Conservation (phyloP, 2,329 filamentous ascomycete species). For the Clarireedia monteithiana region DNA sequence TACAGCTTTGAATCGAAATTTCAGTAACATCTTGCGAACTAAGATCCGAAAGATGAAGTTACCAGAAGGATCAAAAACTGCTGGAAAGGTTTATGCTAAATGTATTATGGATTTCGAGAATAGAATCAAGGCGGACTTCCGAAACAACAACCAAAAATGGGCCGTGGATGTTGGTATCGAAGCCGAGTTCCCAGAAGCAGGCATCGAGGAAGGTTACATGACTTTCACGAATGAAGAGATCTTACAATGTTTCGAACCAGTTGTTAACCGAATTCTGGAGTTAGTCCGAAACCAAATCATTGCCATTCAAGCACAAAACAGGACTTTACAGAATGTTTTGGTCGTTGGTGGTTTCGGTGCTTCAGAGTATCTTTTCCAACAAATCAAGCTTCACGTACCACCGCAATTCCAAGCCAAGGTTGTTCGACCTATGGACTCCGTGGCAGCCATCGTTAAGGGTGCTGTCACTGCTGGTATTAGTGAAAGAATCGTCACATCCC, state of each 20-base stretch:
- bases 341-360: slow-evolving; percentile 98
- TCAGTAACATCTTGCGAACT: slow-evolving; percentile 93
- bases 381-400: slow-evolving; percentile 97
- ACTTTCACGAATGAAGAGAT: slow-evolving; percentile 99
- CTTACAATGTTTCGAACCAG: slow-evolving; percentile 95
- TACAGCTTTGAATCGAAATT: slow-evolving; percentile 96
- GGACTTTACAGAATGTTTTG: slow-evolving; percentile 87
- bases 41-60: slow-evolving; percentile 99
- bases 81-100: slow-evolving; percentile 97
- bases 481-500: slow-evolving; percentile 91
- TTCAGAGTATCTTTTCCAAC: slow-evolving; percentile 97
- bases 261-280: slow-evolving; percentile 94
- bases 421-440: slow-evolving; percentile 96
- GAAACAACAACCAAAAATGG: slow-evolving; percentile 99
- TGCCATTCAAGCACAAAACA: slow-evolving; percentile 95
- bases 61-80: slow-evolving; percentile 91
- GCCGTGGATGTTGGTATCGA: slow-evolving; percentile 98
- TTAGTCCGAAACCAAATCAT: slow-evolving; percentile 97
- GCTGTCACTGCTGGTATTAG: slow-evolving; percentile 97
- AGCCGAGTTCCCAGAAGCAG: slow-evolving; percentile 93
- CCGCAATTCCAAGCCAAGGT: slow-evolving; percentile 98
- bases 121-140: slow-evolving; percentile 98
- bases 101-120: slow-evolving; percentile 99
- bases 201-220: slow-evolving; percentile 99
- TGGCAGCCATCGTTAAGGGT: slow-evolving; percentile 96